Evolutionary conservation across 2,329 filamentous ascomycete genomes (phyloP), one percentile per base, ranked within the genome.

Genomic region (Fusarium siculi): DNA sequence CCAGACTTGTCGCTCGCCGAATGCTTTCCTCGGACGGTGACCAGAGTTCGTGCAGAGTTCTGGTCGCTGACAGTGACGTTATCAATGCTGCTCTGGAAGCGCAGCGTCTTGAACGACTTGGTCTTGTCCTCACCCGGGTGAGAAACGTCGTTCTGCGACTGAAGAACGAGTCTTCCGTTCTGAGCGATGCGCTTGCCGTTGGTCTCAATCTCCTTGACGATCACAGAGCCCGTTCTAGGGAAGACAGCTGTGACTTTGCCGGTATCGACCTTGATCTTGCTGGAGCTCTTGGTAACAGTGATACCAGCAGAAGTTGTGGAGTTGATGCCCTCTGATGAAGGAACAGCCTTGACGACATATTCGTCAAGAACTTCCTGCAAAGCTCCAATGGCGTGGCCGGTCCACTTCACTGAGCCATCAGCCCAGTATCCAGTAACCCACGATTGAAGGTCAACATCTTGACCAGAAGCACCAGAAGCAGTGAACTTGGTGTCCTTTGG

Each of bases 381-480:
- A 9, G 81, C 84, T 18, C 84, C 78, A 47, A 91, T 80, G 0
- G 89, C 88, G 74, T 91, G 89, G 1, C 84, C 88, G 6, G 87
- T 89, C 89, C 89, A 91, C 75, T 90, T 91, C 59, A 90, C 82
- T 0, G 89, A 89, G 32, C 86, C 87, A 78, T 91, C 89, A 3
- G 85, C 83, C 89, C 89, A 91, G 76, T 87, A 89, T 1, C 85
- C 88, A 2, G 86, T 90, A 7, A 85, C 81, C 88, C 89, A 90
- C 0, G 88, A 88, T 67, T 90, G 85, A 70, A 64, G 75, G 3
- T 69, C 67, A 18, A 77, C 18, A 11, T 56, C 37, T 43, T 75
- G 61, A 25, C 37, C 75, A 1, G 73, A 74, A 9, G 75, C 77
- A 25, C 72, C 70, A 2, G 73, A 71, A 30, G 81, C 77, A 12